Evolutionary conservation across 2,329 filamentous ascomycete genomes (phyloP), one percentile per base, ranked within the genome.

Genomic region (Calonectria naviculata): DNA sequence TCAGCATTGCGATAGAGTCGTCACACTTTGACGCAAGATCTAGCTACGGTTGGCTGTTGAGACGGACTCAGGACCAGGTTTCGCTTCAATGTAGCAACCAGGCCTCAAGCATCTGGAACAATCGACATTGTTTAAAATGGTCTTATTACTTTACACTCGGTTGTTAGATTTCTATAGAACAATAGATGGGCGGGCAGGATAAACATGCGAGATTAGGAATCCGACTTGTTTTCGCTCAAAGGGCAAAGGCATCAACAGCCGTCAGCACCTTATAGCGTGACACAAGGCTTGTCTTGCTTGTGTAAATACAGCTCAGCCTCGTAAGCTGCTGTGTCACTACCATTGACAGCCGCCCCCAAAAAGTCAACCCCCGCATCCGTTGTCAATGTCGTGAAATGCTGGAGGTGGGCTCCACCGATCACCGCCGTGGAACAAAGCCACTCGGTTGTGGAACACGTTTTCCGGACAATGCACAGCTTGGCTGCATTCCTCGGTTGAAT

Each of bases 371-470:
- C 65, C 65, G 56, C 65, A 52, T 61, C 44, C 31, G 42, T 67
- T 67, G 36, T 41, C 42, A 54, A 34, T 67, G 41, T 34, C 34
- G 24, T 49, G 65, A 52, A 67, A 60, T 56, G 31, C 15, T 58
- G n/a, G 31, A 29, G 9, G 47, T 19, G 4, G 42, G 80, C 34
- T 42, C 52, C 31, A 46, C 52, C 17, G 31, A 21, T 4, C 15
- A 41, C 17, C 26, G n/a, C 29, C 19, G 54, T 44, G 44, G 56
- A 38, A 67, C 49, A 36, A 47, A 65, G 61, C 49, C 49, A 52
- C 46, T 38, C 42, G 56, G 61, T 31, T n/a, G 67, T 69, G 67
- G 52, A 69, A 69, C 61, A 60, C 34, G 49, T 65, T 69, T 58
- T 65, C 67, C 61, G 61, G 21, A 46, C 26, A 46, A 28, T 38